These are phyloP conservation scores for Carex scoparia DNA, from an alignment of 176 grass and related monocot species.

Conservation along the genomic window DNA sequence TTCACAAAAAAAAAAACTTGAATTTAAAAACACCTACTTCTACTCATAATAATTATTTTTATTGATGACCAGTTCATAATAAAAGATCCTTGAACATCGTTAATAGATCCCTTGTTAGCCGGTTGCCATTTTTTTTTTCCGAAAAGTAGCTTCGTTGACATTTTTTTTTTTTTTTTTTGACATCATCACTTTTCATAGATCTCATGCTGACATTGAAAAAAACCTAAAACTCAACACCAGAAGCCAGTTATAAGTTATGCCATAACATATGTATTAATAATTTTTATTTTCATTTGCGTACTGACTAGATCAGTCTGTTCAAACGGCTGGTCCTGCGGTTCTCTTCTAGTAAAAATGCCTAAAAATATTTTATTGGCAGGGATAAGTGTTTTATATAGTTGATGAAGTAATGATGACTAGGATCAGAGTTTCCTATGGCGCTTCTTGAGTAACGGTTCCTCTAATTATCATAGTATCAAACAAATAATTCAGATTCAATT, in stretches of 20 bases:
- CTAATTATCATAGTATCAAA: background rate
- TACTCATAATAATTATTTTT: no score
- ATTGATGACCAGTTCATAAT: no score
- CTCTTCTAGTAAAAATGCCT: background rate
- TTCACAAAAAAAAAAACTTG: no score
- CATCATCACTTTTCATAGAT: background rate
- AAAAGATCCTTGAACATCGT: no score
- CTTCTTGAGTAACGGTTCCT: background rate
- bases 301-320: background rate
- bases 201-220: background rate
- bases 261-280: background rate
- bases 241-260: background rate
- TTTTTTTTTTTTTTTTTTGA: no score
- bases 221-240: background rate
- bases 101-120: no score
- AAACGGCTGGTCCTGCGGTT: background rate
- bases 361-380: background rate
- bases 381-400: background rate
- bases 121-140: no score
- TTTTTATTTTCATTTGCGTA: background rate
- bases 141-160: no score
- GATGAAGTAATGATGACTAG: constrained; percentile 1
- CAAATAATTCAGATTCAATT: no score
- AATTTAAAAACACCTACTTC: no score
- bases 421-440: background rate